Conservation (phyloP, 2,329 filamentous ascomycete species). For the Apiospora koreana region DNA sequence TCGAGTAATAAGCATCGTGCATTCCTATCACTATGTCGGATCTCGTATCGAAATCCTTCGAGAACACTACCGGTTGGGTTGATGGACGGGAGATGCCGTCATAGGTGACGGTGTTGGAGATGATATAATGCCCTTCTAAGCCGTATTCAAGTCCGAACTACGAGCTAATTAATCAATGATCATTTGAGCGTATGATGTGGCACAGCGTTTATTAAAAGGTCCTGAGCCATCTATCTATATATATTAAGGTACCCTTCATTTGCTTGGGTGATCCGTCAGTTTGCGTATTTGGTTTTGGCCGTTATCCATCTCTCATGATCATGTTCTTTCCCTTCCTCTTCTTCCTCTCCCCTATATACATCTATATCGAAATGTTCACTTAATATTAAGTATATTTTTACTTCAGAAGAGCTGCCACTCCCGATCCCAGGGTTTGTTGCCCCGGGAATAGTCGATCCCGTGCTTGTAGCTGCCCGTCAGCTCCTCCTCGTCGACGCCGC, state of each 20-base stretch:
- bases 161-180: not conserved
- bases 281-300: not conserved
- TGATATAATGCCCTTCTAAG: not conserved
- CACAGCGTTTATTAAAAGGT: not conserved
- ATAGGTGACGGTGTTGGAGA: not conserved
- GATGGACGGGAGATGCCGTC: not conserved
- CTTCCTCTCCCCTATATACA: not conserved
- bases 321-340: not conserved
- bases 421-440: slow-evolving; percentile 53
- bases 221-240: not conserved
- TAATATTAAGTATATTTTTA: not conserved
- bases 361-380: not conserved
- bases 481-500: slow-evolving; percentile 77
- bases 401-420: slow-evolving; percentile 38
- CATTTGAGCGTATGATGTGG: not conserved
- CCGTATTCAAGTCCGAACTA: too few species aligned
- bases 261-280: not conserved
- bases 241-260: not conserved
- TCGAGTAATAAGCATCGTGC: not conserved
- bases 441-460: slow-evolving; percentile 51
- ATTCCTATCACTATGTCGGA: not conserved
- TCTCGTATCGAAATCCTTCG: not conserved
- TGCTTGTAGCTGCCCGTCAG: slow-evolving; percentile 66
- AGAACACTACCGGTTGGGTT: not conserved
- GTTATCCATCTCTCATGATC: not conserved